phyloP scores from a whole-genome alignment of 345 rosid species.

The Syzygium grande region DNA sequence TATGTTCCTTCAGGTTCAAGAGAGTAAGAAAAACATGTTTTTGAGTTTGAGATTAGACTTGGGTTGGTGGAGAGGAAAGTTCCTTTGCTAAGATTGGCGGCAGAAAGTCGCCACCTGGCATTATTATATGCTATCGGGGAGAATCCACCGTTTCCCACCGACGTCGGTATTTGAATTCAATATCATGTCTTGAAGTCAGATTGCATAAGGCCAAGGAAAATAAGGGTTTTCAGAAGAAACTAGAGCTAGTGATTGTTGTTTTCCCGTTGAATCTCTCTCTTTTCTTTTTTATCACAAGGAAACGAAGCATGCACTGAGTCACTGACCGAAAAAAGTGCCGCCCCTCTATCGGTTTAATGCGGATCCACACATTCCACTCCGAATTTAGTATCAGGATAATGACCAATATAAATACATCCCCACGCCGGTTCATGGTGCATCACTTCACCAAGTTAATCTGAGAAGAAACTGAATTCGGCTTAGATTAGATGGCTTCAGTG shows the following conservation, averaged over 20 bases:
- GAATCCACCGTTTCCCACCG: neutral
- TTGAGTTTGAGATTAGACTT: neutral
- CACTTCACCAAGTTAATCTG: neutral
- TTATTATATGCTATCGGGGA: neutral
- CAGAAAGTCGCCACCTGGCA: neutral
- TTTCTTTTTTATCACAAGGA: neutral
- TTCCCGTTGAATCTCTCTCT: neutral
- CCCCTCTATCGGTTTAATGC: neutral
- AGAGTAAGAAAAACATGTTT: neutral
- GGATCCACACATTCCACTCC: neutral
- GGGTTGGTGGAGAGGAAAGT: neutral
- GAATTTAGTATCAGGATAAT: neutral
- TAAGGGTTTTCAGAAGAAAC: neutral
- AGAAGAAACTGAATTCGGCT: neutral
- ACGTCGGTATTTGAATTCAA: neutral
- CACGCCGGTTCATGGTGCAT: neutral
- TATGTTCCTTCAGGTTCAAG: neutral
- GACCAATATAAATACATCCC: neutral
- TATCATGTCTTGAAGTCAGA: neutral
- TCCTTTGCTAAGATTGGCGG: neutral
- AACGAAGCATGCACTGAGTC: neutral
- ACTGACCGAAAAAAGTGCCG: neutral
- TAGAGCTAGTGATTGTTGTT: neutral
- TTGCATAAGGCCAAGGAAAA: neutral
- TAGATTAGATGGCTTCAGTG: neutral